A percentile compares a stretch with the other conserved stretches of the same genome.
phyloP scores from a whole-genome alignment of 768 basidiomycete genomes.

The Tubosaeta brunneosetosa region DNA sequence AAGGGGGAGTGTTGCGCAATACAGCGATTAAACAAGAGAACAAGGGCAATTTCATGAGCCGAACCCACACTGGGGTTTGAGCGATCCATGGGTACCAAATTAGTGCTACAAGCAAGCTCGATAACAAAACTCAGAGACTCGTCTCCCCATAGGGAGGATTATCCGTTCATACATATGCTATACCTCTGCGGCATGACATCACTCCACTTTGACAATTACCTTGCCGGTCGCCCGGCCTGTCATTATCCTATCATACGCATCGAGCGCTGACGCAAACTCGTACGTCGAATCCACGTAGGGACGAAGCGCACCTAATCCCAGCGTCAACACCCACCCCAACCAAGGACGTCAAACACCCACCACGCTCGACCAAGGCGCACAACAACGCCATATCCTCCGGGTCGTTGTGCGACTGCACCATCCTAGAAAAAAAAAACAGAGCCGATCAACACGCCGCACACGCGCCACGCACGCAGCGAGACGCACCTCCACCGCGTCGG shows the following conservation, averaged over 20 bases:
- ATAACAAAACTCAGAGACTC: too few species aligned
- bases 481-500: constrained; percentile 45
- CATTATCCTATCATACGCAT: constrained; percentile 61
- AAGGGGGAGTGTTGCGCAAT: too few species aligned
- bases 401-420: constrained; percentile 31
- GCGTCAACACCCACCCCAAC: not conserved
- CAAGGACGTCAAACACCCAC: constrained; percentile 23
- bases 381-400: constrained; percentile 34
- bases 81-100: too few species aligned
- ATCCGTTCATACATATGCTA: too few species aligned
- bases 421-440: not conserved
- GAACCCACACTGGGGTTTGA: too few species aligned
- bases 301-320: constrained; percentile 39
- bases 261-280: constrained; percentile 49
- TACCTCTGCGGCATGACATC: not conserved
- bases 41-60: too few species aligned
- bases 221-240: constrained; percentile 58
- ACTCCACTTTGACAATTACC: constrained; percentile 53
- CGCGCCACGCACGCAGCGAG: not conserved
- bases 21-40: too few species aligned
- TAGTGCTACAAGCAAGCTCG: too few species aligned
- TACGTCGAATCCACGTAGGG: constrained; percentile 57
- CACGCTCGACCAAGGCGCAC: constrained; percentile 39
- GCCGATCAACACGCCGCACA: not conserved
- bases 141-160: too few species aligned